Conservation (phyloP, 768 basidiomycete species). For the Roridomyces roridus region DNA sequence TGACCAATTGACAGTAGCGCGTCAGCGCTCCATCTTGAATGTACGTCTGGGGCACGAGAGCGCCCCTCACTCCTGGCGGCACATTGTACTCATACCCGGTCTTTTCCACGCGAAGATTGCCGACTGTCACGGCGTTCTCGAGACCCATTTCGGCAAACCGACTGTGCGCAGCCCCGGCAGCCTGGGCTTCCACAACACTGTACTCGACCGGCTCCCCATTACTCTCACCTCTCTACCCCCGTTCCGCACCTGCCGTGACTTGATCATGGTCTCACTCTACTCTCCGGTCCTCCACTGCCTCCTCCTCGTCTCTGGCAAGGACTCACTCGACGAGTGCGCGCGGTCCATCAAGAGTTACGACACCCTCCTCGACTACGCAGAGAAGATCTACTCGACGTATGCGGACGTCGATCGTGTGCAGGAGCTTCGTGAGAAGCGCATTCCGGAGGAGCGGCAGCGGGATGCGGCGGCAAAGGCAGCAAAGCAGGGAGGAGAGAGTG, state of each 20-base stretch:
- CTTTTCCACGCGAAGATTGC: slow-evolving; percentile 28
- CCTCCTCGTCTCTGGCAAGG: slow-evolving; percentile 15
- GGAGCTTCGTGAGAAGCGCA: slow-evolving; percentile 8
- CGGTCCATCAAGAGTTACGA: neutral
- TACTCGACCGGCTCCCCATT: slow-evolving; percentile 30
- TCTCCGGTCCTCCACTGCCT: slow-evolving; percentile 31
- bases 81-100: slow-evolving; percentile 23
- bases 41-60: slow-evolving; percentile 21
- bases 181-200: slow-evolving; percentile 19
- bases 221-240: slow-evolving; percentile 27
- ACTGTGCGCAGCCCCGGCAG: slow-evolving; percentile 16
- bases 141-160: slow-evolving; percentile 24
- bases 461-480: neutral
- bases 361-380: neutral
- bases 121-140: slow-evolving; percentile 24
- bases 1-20: slow-evolving; percentile 19
- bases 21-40: slow-evolving; percentile 13
- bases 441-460: neutral
- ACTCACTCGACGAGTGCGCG: slow-evolving; percentile 11
- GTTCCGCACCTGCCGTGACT: slow-evolving; percentile 33
- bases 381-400: slow-evolving; percentile 3
- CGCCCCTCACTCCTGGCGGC: slow-evolving; percentile 5
- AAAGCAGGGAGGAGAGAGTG: neutral
- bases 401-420: slow-evolving; percentile 10
- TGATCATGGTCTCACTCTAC: slow-evolving; percentile 33